Conservation (phyloP, 371 early-diverging fungal species). For the Circinella umbellata region DNA sequence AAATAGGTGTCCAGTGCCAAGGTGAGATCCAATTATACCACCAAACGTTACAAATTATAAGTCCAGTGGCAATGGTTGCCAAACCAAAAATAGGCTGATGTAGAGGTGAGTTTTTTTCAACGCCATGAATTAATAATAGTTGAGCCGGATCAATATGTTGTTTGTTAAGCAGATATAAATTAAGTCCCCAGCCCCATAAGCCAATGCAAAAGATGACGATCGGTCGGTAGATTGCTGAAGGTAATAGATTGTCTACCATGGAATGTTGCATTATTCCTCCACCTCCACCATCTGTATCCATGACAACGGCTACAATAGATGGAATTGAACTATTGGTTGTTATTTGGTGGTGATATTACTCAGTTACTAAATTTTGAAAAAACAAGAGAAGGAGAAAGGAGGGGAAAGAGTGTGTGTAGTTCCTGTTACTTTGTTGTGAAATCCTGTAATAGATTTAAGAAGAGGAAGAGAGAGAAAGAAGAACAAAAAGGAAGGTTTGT, state of each 20-base stretch:
- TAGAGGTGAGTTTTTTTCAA: constrained; percentile 38
- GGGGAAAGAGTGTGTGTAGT: no score
- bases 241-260: constrained; percentile 1
- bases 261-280: neutral
- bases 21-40: constrained; percentile 27
- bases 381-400: no score
- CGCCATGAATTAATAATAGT: constrained; percentile 56
- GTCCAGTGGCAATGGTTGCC: constrained; percentile 35
- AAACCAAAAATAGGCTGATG: constrained; percentile 52
- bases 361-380: no score
- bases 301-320: neutral
- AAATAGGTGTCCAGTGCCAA: constrained; percentile 20
- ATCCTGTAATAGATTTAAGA: no score
- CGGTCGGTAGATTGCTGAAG: constrained; percentile 61
- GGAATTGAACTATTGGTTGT: no score
- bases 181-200: constrained; percentile 79
- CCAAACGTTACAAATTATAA: constrained; percentile 41
- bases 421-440: no score
- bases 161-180: constrained; percentile 65
- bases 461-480: no score
- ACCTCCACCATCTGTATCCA: constrained; percentile 11
- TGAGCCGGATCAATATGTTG: constrained; percentile 64
- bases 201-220: constrained; percentile 76
- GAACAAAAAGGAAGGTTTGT: no score
- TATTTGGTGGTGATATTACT: no score